Base-by-base conservation (phyloP, 1,139 yeast genomes). In the Spathaspora sp. region DNA sequence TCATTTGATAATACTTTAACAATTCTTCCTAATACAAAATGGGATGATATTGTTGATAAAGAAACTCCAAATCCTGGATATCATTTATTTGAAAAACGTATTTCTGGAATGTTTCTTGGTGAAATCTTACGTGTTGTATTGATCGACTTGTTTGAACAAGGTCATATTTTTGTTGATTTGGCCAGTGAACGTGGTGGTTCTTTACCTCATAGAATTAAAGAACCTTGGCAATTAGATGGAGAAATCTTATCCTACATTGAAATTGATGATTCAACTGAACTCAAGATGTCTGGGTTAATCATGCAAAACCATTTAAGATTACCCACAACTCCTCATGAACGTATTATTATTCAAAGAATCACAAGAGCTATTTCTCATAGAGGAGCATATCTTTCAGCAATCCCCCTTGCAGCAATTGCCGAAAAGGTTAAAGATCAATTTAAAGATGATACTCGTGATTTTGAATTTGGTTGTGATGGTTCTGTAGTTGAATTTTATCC, bases 381-480 rank as follows among this genome's bases (percentile, higher is more conserved):
- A 60, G 89, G 97, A 11, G 97, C 97, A 0, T 81, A 81, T 55
- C 76, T 91, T 47, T 81, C 96, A 2, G 91, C 96, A 17, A 84
- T 90, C 42, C 97, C 97, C 44, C 74, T 91, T 50, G 93, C 96
- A 20, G 97, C 95, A 2, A 78, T 91, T 45, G 63, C 72, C 4
- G 54, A 51, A 16, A 64, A 74, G 41, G 74, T 73, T 8, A 66
- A 70, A 42, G 70, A 61, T 16, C 75, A 70, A 47, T 72, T 70
- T 51, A 74, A 76, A 38, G 76, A 80, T 48, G 81, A 78, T 52
- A 80, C 80, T 51, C 80, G 76, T 50, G 87, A 82, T 56, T 88
- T 90, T 48, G 97, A 91, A 65, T 80, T 91, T 56, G 98, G 97
- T 44, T 90, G 91, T 50, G 98, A 91, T 64, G 99, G 99, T 24